phyloP scores from a whole-genome alignment of 331 rosid species.

The Cydonia oblonga region DNA sequence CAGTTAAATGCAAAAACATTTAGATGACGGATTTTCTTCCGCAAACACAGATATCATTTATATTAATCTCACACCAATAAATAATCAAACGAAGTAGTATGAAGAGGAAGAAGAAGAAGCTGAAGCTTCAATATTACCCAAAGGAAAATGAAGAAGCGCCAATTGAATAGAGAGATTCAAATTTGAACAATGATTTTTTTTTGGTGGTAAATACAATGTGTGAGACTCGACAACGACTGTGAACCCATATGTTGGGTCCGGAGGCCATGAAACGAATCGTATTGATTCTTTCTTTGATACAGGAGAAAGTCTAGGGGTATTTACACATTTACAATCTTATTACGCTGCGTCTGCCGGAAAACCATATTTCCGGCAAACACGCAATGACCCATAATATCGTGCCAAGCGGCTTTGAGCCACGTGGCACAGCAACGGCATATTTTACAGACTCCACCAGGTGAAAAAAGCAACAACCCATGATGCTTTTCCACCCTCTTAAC shows the following conservation, averaged over 20 bases:
- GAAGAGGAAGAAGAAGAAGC: not conserved
- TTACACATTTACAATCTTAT: slow-evolving; percentile 9
- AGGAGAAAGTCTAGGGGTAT: not conserved
- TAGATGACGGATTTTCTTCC: not conserved
- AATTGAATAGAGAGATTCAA: slow-evolving; percentile 4
- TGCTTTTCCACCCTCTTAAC: slow-evolving; percentile 11
- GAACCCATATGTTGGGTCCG: slow-evolving; percentile 15
- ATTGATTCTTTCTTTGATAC: not conserved
- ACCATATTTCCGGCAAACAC: slow-evolving; percentile 10
- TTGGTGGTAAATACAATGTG: slow-evolving; percentile 9
- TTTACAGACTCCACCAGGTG: slow-evolving; percentile 9
- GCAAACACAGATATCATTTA: not conserved
- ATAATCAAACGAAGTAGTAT: not conserved
- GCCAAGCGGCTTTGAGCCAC: slow-evolving; percentile 2
- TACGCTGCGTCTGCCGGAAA: not conserved
- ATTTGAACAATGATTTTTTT: not conserved
- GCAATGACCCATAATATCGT: not conserved
- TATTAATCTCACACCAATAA: not conserved
- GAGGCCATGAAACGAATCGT: slow-evolving; percentile 4
- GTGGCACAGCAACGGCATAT: slow-evolving; percentile 6
- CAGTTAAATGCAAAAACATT: no score
- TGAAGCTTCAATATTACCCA: not conserved
- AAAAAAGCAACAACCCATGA: slow-evolving; percentile 1
- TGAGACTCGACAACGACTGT: not conserved
- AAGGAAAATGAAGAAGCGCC: not conserved